Evolutionary conservation across 306 rosid genomes (phyloP), one percentile per base, ranked within the genome.

Genomic region (Cyamopsis tetragonoloba): DNA sequence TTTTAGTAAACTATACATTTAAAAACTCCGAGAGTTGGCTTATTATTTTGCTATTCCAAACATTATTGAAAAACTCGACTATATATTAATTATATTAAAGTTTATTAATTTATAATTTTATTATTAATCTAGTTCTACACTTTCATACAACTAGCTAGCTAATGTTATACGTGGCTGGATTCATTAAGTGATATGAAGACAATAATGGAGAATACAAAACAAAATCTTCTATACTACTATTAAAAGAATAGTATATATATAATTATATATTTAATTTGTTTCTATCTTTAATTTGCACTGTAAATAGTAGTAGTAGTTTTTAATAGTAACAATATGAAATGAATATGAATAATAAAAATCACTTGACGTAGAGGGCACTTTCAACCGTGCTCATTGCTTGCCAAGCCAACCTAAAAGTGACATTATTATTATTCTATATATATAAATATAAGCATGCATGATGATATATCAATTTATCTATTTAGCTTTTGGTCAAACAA

Each of bases 311-410:
- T 53, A 34, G 47, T 46, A 15, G 50, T 19, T 53, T 56, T 42
- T 17, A 57, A 65, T 4, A 4, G 19, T 38, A 19, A 44, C 35
- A 19, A 3, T 1, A 54, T 53, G n/a, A 24, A 35, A 55, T 59
- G 15, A 7, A 48, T 12, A 49, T n/a, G n/a, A 46, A 13, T 12
- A 70, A 57, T 47, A 48, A 49, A n/a, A 39, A 54, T 23, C 7
- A 43, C 39, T 68, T 53, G 68, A 53, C 26, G 20, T 35, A 39
- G 18, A 61, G n/a, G 54, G 68, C 72, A 73, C 58, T 49, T 73
- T 73, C 50, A 46, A 68, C 67, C 67, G 44, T 42, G 57, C 71
- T 69, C 60, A 53, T 62, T 41, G 76, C 56, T 54, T 79, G 72
- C 41, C 56, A 50, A 67, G 49, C 79, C 72, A 68, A 27, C 68